phyloP scores from a whole-genome alignment of 2,329 filamentous ascomycete genomes.

The Thelonectria blattea region DNA sequence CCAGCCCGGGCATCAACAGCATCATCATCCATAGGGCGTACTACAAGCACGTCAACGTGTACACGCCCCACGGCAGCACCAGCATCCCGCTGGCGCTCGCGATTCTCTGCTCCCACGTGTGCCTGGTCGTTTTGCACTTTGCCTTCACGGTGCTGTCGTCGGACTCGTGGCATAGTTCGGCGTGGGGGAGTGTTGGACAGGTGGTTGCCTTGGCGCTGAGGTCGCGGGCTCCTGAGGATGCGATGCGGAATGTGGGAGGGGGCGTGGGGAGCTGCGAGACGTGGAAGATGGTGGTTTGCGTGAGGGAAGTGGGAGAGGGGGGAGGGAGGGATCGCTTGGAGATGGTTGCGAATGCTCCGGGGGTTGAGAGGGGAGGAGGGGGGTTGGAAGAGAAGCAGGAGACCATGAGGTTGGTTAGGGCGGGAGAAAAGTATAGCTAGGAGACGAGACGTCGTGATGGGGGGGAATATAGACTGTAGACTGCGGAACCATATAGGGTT shows the following conservation, averaged over 20 bases:
- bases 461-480: too few relatives aligned
- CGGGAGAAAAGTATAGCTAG: too few relatives aligned
- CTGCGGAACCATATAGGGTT: too few relatives aligned
- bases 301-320: neutral
- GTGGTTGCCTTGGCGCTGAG: constrained; percentile 10
- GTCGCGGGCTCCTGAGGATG: neutral
- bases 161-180: constrained; percentile 1
- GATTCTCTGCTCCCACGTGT: constrained; percentile 4
- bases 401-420: too few relatives aligned
- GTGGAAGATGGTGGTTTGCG: neutral
- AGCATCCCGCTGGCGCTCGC: neutral
- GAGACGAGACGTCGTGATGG: too few relatives aligned
- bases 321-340: neutral
- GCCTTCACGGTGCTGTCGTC: neutral
- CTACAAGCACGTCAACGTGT: constrained; percentile 1
- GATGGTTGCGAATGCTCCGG: constrained; percentile 4
- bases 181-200: constrained; percentile 7
- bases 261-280: constrained; percentile 4
- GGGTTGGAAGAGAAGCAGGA: too few relatives aligned
- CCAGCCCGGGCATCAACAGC: neutral
- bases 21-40: neutral
- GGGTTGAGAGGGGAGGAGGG: too few relatives aligned
- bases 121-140: neutral
- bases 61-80: neutral
- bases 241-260: neutral